A percentile compares a stretch with the other conserved stretches of the same genome.
Evolutionary conservation across 1,284 basidiomycete species (phyloP).

Genomic region (Stereum hirsutum): DNA sequence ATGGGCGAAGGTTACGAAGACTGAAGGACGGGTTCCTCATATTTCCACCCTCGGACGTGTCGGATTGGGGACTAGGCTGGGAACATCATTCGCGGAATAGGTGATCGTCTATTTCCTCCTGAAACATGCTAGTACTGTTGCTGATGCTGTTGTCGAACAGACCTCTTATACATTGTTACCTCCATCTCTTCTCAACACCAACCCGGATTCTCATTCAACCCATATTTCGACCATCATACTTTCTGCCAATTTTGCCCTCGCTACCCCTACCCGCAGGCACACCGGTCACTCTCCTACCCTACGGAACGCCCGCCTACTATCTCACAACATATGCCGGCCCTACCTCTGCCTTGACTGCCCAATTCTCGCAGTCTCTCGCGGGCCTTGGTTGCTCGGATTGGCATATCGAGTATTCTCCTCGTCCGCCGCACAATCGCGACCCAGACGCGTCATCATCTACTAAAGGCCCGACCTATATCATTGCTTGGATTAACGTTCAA

Average conservation of each 20-base stretch:
- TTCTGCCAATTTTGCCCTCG: slow-evolving; percentile 29
- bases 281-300: slow-evolving; percentile 58
- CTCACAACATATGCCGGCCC: slow-evolving; percentile 57
- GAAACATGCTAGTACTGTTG: background rate
- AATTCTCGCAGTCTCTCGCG: slow-evolving; percentile 50
- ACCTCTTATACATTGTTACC: slow-evolving; percentile 47
- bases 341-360: slow-evolving; percentile 45
- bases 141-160: slow-evolving; percentile 19
- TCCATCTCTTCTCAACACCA: slow-evolving; percentile 43
- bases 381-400: slow-evolving; percentile 36
- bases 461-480: slow-evolving; percentile 36
- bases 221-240: slow-evolving; percentile 43
- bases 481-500: slow-evolving; percentile 65
- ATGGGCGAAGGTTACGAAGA: slow-evolving; percentile 26
- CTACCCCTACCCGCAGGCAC: slow-evolving; percentile 44
- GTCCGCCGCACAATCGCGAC: slow-evolving; percentile 1
- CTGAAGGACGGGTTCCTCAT: slow-evolving; percentile 55
- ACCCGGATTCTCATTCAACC: slow-evolving; percentile 53
- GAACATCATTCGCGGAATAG: slow-evolving; percentile 39
- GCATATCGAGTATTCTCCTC: background rate
- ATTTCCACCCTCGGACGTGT: slow-evolving; percentile 28
- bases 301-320: slow-evolving; percentile 64
- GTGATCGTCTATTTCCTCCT: slow-evolving; percentile 18
- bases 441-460: background rate
- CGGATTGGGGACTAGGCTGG: slow-evolving; percentile 59